These are phyloP conservation scores for Paspalum vaginatum DNA, from an alignment of 176 grass and related monocot species.

Conservation along the genomic window DNA sequence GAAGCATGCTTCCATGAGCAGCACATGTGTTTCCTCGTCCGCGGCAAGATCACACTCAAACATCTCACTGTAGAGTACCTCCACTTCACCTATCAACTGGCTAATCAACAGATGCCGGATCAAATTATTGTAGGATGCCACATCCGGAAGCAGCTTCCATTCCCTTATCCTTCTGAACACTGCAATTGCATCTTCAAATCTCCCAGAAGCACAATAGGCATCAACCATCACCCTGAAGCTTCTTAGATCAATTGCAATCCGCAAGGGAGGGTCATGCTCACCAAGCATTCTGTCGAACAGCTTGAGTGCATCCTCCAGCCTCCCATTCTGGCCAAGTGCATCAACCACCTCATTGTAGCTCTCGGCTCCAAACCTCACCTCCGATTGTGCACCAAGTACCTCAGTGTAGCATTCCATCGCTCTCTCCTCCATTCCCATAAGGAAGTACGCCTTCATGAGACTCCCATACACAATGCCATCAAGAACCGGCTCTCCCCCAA, in stretches of 20 bases:
- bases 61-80: constrained; percentile 71
- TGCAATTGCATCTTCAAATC: constrained; percentile 57
- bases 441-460: constrained; percentile 83
- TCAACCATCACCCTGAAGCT: constrained; percentile 83
- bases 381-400: constrained; percentile 40
- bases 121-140: constrained; percentile 76
- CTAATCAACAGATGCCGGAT: constrained; percentile 63
- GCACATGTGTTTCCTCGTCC: constrained; percentile 62
- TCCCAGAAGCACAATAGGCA: constrained; percentile 66
- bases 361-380: constrained; percentile 55
- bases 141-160: constrained; percentile 58
- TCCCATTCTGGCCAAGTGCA: constrained; percentile 59
- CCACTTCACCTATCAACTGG: constrained; percentile 44
- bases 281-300: constrained; percentile 78
- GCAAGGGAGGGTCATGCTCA: constrained; percentile 68
- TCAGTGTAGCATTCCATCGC: constrained; percentile 67
- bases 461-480: constrained; percentile 76
- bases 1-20: constrained; percentile 72
- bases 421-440: constrained; percentile 65
- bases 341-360: constrained; percentile 66
- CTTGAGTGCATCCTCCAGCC: constrained; percentile 62
- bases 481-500: constrained; percentile 51
- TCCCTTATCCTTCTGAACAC: constrained; percentile 69
- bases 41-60: constrained; percentile 20
- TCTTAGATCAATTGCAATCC: constrained; percentile 58